Conservation (phyloP, 192 early-diverging fungal species). For the Neocallimastix lanati region DNA sequence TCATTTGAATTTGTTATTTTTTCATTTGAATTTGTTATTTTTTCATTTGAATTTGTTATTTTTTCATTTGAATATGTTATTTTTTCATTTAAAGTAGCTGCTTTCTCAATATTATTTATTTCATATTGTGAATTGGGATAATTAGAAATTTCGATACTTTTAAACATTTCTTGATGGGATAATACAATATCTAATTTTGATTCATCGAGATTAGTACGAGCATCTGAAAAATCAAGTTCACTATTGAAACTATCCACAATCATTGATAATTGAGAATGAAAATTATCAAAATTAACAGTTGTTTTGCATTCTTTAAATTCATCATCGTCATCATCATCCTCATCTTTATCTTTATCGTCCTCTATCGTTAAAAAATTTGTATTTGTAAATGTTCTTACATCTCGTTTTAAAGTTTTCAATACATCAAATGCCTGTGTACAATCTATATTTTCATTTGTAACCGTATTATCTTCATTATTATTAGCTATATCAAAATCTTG, state of each 20-base stretch:
- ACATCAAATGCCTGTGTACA: neutral
- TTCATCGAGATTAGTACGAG: neutral
- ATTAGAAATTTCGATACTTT: neutral
- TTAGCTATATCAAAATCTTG: neutral
- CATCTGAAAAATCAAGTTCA: neutral
- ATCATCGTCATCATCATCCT: neutral
- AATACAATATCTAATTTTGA: neutral
- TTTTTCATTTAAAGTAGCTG: too few species aligned
- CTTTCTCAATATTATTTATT: neutral
- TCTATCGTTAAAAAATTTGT: neutral
- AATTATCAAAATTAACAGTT: neutral
- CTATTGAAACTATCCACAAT: neutral
- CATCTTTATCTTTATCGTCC: neutral
- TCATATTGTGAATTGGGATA: neutral
- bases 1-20: too few species aligned
- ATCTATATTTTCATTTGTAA: neutral
- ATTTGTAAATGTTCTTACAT: neutral
- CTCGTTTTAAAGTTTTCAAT: neutral
- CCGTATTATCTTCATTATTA: neutral
- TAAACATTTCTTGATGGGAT: neutral
- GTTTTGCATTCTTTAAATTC: neutral
- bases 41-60: too few species aligned
- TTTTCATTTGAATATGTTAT: too few species aligned
- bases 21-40: too few species aligned
- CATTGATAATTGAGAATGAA: neutral